Evolutionary conservation across 129 eudicot species (phyloP).

Genomic region (Pittosporum tobira): DNA sequence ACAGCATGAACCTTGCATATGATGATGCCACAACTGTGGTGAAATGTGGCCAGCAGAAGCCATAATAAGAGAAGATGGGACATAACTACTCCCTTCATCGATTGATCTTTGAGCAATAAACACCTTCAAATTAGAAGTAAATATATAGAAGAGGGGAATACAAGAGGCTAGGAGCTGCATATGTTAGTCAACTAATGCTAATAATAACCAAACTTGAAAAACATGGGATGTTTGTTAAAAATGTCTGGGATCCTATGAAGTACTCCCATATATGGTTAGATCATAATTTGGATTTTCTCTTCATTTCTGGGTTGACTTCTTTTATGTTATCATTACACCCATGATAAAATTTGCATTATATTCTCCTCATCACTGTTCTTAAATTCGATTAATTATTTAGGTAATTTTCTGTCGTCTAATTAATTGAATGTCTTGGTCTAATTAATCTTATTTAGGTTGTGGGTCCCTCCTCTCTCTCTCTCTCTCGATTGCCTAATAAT

Average conservation of each 20-base stretch:
- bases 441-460: no score
- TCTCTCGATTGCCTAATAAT: no score
- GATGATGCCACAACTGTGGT: constrained; percentile 2
- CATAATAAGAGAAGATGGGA: constrained; percentile 25
- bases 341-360: constrained; percentile 15
- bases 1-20: constrained; percentile 19
- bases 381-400: no score
- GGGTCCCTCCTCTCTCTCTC: no score
- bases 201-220: constrained; percentile 27
- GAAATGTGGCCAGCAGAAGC: constrained; percentile 19
- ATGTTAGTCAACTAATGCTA: constrained; percentile 11
- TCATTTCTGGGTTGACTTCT: constrained; percentile 30
- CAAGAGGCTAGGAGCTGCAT: constrained; percentile 10
- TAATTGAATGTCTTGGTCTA: no score
- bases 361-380: no score
- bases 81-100: constrained; percentile 25
- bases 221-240: constrained; percentile 19
- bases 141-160: not conserved
- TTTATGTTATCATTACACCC: constrained; percentile 22
- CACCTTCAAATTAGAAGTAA: constrained; percentile 7
- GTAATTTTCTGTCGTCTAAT: no score
- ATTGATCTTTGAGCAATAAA: no score
- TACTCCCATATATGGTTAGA: not conserved
- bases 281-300: constrained; percentile 12
- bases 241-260: constrained; percentile 34